Percentiles rank a stretch among this genome's conserved stretches.
Evolutionary conservation across 2,329 filamentous ascomycete genomes (phyloP).

Genomic region (Nothomitra cinnamomea): DNA sequence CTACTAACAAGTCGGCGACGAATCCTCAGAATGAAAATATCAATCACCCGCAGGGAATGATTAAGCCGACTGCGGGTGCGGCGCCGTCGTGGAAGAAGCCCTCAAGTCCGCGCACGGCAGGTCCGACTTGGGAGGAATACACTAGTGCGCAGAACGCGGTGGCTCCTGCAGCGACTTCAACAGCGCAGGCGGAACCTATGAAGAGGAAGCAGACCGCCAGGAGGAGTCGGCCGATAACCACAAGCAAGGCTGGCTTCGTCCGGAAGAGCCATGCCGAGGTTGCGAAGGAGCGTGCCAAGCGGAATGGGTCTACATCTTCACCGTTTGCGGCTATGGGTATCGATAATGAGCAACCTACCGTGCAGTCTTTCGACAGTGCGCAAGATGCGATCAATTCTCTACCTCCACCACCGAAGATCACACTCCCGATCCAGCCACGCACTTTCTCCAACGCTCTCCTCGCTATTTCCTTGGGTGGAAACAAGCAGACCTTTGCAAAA

Average conservation of each 20-base stretch:
- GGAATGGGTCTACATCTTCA: too few relatives aligned
- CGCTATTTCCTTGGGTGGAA: not conserved
- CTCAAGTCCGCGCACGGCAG: not conserved
- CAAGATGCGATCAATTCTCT: not conserved
- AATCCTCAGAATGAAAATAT: too few relatives aligned
- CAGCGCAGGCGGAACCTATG: not conserved
- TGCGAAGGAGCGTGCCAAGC: not conserved
- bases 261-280: not conserved
- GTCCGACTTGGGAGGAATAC: not conserved
- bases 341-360: too few relatives aligned
- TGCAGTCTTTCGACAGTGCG: not conserved
- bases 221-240: not conserved
- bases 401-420: not conserved
- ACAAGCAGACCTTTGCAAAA: constrained; percentile 1
- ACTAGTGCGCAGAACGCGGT: too few relatives aligned
- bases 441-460: not conserved
- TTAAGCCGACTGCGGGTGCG: too few relatives aligned
- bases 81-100: too few relatives aligned
- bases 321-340: too few relatives aligned
- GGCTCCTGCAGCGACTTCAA: not conserved
- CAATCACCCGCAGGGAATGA: too few relatives aligned
- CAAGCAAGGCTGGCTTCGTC: not conserved
- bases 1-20: too few relatives aligned
- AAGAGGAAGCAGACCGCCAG: not conserved
- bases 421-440: not conserved